Percentiles rank a stretch among this genome's conserved stretches.
Evolutionary conservation across 305 asterid genomes (phyloP).

Genomic region (Rubia balearica): DNA sequence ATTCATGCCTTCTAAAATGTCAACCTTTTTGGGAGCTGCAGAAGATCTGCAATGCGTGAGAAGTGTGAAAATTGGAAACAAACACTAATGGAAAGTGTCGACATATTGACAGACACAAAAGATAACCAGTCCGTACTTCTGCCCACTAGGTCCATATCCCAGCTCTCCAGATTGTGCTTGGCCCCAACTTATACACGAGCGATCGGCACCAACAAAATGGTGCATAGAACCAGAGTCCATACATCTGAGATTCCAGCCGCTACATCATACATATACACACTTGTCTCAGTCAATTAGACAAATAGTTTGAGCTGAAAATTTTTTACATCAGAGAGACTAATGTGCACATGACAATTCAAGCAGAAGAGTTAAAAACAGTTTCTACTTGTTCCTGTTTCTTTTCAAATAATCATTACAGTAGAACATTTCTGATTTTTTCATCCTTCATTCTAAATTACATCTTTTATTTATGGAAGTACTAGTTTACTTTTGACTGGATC

Average conservation of each 20-base stretch:
- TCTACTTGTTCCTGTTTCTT: neutral
- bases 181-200: constrained; percentile 99
- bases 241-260: constrained; percentile 92
- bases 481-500: neutral
- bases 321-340: neutral
- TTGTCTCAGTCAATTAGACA: neutral
- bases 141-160: constrained; percentile 88
- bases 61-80: neutral
- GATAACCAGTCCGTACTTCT: constrained; percentile 45
- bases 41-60: constrained; percentile 59
- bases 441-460: neutral
- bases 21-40: constrained; percentile 84
- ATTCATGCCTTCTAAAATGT: constrained; percentile 83
- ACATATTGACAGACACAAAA: neutral
- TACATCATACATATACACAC: constrained; percentile 17
- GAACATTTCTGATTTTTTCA: neutral
- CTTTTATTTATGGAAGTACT: neutral
- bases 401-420: neutral
- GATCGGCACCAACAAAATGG: constrained; percentile 98
- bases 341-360: neutral
- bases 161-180: constrained; percentile 92
- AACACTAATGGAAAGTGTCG: neutral
- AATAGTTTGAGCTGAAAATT: neutral
- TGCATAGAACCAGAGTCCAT: constrained; percentile 89
- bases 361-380: neutral